Conservation (phyloP, 2,329 filamentous ascomycete species). For the Cercospora nicotianae region DNA sequence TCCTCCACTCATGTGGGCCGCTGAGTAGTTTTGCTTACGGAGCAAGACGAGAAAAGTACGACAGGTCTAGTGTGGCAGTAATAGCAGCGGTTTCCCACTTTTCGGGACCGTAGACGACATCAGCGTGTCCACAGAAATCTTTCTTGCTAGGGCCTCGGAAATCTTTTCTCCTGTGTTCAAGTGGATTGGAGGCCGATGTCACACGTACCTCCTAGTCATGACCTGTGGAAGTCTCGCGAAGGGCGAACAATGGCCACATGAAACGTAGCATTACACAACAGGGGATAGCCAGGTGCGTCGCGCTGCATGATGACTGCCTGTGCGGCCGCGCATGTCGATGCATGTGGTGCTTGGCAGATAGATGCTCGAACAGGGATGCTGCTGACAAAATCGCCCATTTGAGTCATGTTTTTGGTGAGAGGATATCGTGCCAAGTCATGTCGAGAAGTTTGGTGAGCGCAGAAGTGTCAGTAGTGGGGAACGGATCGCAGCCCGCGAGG, state of each 20-base stretch:
- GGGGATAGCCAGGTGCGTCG: not conserved
- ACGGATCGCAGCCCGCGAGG: not conserved
- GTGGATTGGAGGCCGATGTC: not conserved
- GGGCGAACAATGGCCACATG: not conserved
- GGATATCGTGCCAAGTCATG: not conserved
- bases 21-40: not conserved
- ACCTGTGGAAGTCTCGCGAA: not conserved
- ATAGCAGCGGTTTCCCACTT: not conserved
- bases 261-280: not conserved
- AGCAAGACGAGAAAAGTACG: not conserved
- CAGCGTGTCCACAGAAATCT: not conserved
- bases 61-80: not conserved
- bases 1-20: not conserved
- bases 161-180: not conserved
- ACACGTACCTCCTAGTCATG: not conserved
- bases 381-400: not conserved
- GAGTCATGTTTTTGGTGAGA: not conserved
- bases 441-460: not conserved
- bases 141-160: not conserved
- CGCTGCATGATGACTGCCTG: not conserved
- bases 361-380: not conserved
- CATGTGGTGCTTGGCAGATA: not conserved
- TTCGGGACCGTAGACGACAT: not conserved
- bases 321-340: not conserved
- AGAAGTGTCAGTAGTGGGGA: not conserved